phyloP scores from a whole-genome alignment of 169 alveolate species.

The Theileria parva region DNA sequence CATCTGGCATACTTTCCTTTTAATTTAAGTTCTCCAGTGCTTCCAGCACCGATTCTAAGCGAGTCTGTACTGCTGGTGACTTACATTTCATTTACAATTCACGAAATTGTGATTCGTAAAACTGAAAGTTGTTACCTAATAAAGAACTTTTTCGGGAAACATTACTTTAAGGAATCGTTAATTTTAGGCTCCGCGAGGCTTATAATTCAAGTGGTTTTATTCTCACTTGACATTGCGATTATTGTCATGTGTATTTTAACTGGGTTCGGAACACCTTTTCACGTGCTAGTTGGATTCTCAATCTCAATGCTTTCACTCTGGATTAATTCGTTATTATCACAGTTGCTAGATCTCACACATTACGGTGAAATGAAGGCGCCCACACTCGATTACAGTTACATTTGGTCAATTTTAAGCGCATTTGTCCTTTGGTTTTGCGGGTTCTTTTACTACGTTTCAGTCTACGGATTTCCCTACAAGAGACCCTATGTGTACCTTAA shows the following conservation, averaged over 20 bases:
- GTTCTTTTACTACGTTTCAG: slow-evolving; percentile 51
- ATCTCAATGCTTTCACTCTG: slow-evolving; percentile 56
- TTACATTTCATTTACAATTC: slow-evolving; percentile 55
- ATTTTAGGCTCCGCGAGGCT: slow-evolving; percentile 30
- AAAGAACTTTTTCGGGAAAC: slow-evolving; percentile 39
- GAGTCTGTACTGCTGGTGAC: slow-evolving; percentile 54
- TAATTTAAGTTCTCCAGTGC: slow-evolving; percentile 42
- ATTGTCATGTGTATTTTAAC: slow-evolving; percentile 1
- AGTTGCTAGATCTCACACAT: slow-evolving; percentile 55
- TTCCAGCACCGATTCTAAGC: slow-evolving; percentile 40
- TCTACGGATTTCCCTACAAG: slow-evolving; percentile 54
- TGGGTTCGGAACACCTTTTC: slow-evolving; percentile 65
- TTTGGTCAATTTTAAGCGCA: slow-evolving; percentile 63
- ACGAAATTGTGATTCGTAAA: slow-evolving; percentile 49
- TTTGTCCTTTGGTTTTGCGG: slow-evolving; percentile 63
- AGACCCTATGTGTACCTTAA: slow-evolving; percentile 53
- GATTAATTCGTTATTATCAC: slow-evolving; percentile 49
- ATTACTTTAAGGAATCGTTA: slow-evolving; percentile 35
- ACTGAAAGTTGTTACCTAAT: slow-evolving; percentile 41
- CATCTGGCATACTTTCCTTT: slow-evolving; percentile 61
- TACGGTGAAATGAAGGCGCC: slow-evolving; percentile 42
- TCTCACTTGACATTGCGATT: slow-evolving; percentile 13
- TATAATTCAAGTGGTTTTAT: slow-evolving; percentile 39
- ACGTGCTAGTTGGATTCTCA: slow-evolving; percentile 60
- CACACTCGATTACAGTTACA: slow-evolving; percentile 52